Percentiles rank a stretch among this genome's conserved stretches.
Conservation (phyloP, 2,329 filamentous ascomycete genomes). For the Hypoxylon sp. region DNA sequence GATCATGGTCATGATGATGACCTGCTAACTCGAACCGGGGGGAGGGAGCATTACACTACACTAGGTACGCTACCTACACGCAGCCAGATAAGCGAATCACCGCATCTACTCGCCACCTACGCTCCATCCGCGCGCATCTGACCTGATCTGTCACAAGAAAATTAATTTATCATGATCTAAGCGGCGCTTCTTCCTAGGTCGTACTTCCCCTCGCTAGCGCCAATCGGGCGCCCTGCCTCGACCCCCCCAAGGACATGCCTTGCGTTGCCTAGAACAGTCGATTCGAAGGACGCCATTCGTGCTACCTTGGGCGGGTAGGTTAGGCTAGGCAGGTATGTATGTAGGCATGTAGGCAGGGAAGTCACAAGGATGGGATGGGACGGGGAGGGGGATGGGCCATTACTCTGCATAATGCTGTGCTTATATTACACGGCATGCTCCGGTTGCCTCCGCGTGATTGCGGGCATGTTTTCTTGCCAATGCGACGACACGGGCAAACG, state of each 20-base stretch:
- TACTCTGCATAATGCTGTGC: neutral
- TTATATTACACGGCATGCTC: neutral
- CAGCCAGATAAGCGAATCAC: neutral
- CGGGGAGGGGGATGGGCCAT: neutral
- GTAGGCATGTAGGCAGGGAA: neutral
- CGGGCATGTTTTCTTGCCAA: neutral
- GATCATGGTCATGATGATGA: slow-evolving; percentile 3
- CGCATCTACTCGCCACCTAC: neutral
- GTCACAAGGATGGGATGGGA: neutral
- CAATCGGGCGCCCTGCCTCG: slow-evolving; percentile 22
- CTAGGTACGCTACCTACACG: too few species aligned
- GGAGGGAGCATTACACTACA: too few species aligned
- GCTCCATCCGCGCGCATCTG: neutral
- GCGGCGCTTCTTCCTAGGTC: neutral
- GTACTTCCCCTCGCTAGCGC: neutral
- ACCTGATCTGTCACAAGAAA: slow-evolving; percentile 13
- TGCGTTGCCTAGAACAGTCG: slow-evolving; percentile 22
- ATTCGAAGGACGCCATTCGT: neutral
- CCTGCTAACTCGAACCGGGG: neutral
- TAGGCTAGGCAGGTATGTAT: neutral
- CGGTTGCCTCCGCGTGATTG: slow-evolving; percentile 9
- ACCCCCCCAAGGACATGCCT: neutral
- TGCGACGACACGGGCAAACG: slow-evolving; percentile 27
- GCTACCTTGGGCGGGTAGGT: slow-evolving; percentile 1
- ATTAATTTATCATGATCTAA: slow-evolving; percentile 1